These are phyloP conservation scores for Leptographium radiaticola DNA, from an alignment of 2,329 filamentous ascomycete genomes.

Conservation along the genomic window DNA sequence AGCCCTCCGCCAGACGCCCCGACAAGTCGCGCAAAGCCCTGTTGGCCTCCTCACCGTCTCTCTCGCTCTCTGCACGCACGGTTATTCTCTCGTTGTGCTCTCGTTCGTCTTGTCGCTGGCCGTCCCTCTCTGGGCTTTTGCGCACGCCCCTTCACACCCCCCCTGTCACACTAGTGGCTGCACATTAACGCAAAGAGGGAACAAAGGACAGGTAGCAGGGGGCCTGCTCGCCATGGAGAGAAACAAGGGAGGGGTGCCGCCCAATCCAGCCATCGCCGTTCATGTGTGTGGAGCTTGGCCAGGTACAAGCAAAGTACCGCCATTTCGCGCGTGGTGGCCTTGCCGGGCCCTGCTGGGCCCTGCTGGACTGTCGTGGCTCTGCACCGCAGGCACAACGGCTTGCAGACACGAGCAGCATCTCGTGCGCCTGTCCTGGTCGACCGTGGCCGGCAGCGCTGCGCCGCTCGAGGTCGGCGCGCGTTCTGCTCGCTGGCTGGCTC, in stretches of 20 bases:
- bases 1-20: not conserved
- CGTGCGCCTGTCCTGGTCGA: no score
- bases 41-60: not conserved
- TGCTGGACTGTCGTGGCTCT: no score
- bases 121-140: not conserved
- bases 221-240: not conserved
- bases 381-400: no score
- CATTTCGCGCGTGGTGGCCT: not conserved
- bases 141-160: not conserved
- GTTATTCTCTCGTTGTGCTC: not conserved
- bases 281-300: constrained; percentile 3
- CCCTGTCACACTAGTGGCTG: constrained; percentile 5
- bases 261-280: constrained; percentile 4
- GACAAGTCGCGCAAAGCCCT: not conserved
- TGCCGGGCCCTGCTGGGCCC: not conserved
- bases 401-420: no score
- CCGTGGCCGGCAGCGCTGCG: no score
- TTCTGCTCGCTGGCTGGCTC: no score
- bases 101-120: not conserved
- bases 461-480: no score
- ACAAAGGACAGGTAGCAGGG: not conserved
- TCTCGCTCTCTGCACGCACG: not conserved
- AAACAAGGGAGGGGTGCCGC: not conserved
- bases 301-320: not conserved
- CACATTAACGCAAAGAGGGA: constrained; percentile 6